A percentile compares a stretch with the other conserved stretches of the same genome.
Conservation (phyloP, 805 yeast genomes). For the Wickerhamiella sergipiensis region DNA sequence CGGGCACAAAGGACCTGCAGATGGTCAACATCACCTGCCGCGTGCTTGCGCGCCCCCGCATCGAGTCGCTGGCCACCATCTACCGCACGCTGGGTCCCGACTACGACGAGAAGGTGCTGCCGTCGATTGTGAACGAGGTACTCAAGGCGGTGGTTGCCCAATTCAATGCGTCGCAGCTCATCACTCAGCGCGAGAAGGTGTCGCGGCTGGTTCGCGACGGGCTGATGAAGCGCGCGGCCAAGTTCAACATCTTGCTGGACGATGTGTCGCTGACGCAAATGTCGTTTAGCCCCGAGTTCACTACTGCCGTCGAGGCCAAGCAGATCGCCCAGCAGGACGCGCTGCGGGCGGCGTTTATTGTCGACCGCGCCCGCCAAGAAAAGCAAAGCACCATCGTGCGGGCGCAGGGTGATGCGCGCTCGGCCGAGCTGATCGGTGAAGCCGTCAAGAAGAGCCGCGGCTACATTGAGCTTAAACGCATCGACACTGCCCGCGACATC, state of each 20-base stretch:
- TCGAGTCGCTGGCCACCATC: constrained; percentile 63
- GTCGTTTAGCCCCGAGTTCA: constrained; percentile 97
- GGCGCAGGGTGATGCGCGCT: constrained; percentile 97
- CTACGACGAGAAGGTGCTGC: constrained; percentile 93
- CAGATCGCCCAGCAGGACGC: constrained; percentile 99
- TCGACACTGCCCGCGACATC: constrained; percentile 94
- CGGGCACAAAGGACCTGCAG: constrained; percentile 96
- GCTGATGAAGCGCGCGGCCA: constrained; percentile 78
- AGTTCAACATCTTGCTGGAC: constrained; percentile 76
- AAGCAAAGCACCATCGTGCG: constrained; percentile 93
- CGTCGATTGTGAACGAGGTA: constrained; percentile 96
- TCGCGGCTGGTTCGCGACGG: constrained; percentile 83
- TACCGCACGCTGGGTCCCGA: constrained; percentile 88
- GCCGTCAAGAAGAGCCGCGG: constrained; percentile 94
- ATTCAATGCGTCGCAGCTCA: constrained; percentile 93
- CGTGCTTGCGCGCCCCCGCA: constrained; percentile 81
- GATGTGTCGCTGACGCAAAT: constrained; percentile 93
- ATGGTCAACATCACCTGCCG: constrained; percentile 99
- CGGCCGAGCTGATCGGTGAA: constrained; percentile 97
- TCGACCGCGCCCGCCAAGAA: constrained; percentile 94
- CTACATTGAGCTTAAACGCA: constrained; percentile 89
- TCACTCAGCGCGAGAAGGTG: constrained; percentile 97
- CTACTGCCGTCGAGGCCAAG: constrained; percentile 95
- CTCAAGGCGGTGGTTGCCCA: constrained; percentile 95
- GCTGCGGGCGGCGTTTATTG: constrained; percentile 93